A percentile compares a stretch with the other conserved stretches of the same genome.
phyloP scores from a whole-genome alignment of 495 filamentous ascomycete species.

The Podospora pseudoanserina region DNA sequence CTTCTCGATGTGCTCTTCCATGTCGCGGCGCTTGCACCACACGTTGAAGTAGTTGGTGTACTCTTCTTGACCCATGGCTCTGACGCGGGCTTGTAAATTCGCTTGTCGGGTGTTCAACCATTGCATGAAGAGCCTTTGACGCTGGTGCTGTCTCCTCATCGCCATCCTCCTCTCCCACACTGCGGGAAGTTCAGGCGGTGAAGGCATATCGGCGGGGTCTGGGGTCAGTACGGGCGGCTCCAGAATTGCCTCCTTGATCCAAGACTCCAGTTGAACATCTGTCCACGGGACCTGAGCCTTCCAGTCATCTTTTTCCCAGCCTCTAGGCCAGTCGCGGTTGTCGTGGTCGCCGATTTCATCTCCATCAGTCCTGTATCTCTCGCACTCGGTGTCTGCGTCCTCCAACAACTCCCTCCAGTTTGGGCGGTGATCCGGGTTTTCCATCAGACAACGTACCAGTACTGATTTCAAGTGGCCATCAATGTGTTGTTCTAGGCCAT shows the following conservation, averaged over 20 bases:
- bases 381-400: background rate
- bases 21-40: background rate
- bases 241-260: background rate
- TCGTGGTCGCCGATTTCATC: background rate
- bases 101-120: too few relatives aligned
- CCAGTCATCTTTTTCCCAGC: background rate
- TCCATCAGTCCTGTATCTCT: background rate
- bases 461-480: background rate
- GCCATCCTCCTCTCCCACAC: too few relatives aligned
- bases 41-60: background rate
- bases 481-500: background rate
- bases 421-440: background rate
- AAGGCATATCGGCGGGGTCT: background rate
- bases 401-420: background rate
- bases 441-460: background rate
- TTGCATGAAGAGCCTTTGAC: too few relatives aligned
- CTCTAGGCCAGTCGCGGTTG: background rate
- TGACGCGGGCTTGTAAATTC: too few relatives aligned
- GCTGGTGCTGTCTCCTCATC: background rate
- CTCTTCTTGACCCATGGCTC: too few relatives aligned
- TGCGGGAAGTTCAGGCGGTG: too few relatives aligned
- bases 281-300: background rate
- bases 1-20: background rate
- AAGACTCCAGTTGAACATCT: background rate
- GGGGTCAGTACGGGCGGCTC: too few relatives aligned